A percentile compares a stretch with the other conserved stretches of the same genome.
These are phyloP conservation scores for Syzygium grande DNA, from an alignment of 345 rosid species.

Conservation along the genomic window DNA sequence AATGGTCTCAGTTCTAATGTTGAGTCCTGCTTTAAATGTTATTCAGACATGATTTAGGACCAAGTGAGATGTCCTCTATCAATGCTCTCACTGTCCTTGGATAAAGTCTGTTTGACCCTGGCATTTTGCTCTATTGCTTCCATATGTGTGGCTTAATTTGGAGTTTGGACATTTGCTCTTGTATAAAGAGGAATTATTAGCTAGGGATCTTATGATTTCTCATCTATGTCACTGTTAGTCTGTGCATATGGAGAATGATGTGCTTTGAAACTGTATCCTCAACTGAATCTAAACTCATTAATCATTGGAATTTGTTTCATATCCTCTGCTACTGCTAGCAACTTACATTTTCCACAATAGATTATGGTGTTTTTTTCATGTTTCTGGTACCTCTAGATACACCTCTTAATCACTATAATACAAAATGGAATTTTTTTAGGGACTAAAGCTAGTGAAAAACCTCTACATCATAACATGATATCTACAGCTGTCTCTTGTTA, in stretches of 20 bases:
- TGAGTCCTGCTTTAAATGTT: neutral
- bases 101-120: neutral
- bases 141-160: neutral
- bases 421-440: neutral
- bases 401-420: neutral
- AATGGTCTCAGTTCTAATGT: neutral
- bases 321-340: neutral
- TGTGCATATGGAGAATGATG: neutral
- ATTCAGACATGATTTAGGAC: neutral
- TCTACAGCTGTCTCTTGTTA: neutral
- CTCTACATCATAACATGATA: neutral
- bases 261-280: neutral
- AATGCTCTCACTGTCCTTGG: neutral
- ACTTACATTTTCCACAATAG: neutral
- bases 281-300: neutral
- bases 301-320: neutral
- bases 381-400: neutral
- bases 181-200: neutral
- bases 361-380: neutral
- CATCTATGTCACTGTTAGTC: neutral
- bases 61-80: neutral
- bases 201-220: neutral
- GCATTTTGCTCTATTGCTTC: neutral
- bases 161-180: neutral
- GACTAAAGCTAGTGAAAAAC: neutral